Evolutionary conservation across 1,139 yeast genomes (phyloP).

Genomic region (Kodamaea derodonti): DNA sequence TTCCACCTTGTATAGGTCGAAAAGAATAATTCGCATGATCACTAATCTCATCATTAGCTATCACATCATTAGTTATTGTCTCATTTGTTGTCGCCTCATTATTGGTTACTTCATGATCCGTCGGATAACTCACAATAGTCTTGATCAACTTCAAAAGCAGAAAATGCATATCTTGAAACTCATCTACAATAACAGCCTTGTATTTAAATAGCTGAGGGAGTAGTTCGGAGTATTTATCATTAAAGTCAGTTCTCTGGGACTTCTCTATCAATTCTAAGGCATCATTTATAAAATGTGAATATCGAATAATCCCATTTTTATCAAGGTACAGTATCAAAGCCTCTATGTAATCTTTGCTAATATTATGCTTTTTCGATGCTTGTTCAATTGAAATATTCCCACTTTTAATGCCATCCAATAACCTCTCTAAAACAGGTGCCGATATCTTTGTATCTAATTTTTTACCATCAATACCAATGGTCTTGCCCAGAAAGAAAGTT

Average conservation of each 20-base stretch:
- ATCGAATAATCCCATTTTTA: conserved; percentile 33
- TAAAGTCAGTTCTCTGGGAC: conserved; percentile 13
- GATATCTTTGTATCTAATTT: conserved; percentile 22
- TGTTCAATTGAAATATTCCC: conserved; percentile 21
- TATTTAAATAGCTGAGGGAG: conserved; percentile 23
- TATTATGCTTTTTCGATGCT: conserved; percentile 22
- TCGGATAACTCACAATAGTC: conserved; percentile 31
- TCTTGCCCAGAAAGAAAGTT: conserved; percentile 27
- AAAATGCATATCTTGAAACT: conserved; percentile 68
- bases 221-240: too few species aligned
- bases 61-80: not conserved
- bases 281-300: conserved; percentile 31
- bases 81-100: too few species aligned
- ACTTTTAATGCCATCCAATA: conserved; percentile 31
- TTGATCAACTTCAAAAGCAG: conserved; percentile 45
- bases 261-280: conserved; percentile 24
- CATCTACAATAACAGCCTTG: conserved; percentile 58
- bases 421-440: conserved; percentile 27
- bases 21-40: conserved; percentile 65
- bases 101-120: conserved; percentile 6
- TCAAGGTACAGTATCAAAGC: conserved; percentile 15
- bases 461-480: conserved; percentile 20
- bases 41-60: conserved; percentile 61
- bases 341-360: conserved; percentile 19
- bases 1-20: conserved; percentile 25